phyloP scores from a whole-genome alignment of 495 filamentous ascomycete genomes.

The Trichoderma orchidacearum region DNA sequence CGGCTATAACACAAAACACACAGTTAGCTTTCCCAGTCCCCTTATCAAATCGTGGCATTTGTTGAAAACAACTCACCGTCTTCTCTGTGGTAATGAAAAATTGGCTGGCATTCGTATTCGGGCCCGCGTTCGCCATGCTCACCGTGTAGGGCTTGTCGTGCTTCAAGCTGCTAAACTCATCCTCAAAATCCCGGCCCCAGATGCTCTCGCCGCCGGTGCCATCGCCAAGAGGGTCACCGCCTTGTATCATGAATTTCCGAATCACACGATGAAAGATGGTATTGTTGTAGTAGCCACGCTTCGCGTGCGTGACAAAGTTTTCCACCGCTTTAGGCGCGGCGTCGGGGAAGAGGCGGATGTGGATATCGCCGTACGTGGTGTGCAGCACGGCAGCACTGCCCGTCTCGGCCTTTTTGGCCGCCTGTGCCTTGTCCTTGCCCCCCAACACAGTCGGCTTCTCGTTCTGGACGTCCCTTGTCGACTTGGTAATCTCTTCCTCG shows the following conservation, averaged over 20 bases:
- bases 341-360: conserved; percentile 83
- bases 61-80: conserved; percentile 37
- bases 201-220: conserved; percentile 94
- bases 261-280: conserved; percentile 97
- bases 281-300: conserved; percentile 86
- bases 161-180: conserved; percentile 82
- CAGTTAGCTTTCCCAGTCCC: neutral
- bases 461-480: conserved; percentile 83
- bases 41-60: conserved; percentile 1
- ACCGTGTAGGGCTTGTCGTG: conserved; percentile 95
- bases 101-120: conserved; percentile 67
- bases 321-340: conserved; percentile 94
- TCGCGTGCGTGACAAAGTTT: conserved; percentile 90
- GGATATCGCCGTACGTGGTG: conserved; percentile 90
- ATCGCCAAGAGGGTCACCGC: conserved; percentile 88
- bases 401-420: conserved; percentile 48
- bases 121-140: conserved; percentile 93
- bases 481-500: conserved; percentile 69
- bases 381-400: conserved; percentile 76
- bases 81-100: conserved; percentile 99
- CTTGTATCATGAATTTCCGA: conserved; percentile 95
- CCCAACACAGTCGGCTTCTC: conserved; percentile 62
- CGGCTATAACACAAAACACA: conserved; percentile 27
- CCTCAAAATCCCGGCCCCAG: conserved; percentile 91
- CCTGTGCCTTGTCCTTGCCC: conserved; percentile 25